Base-by-base conservation (phyloP, 768 basidiomycete species). In the Cystofilobasidium bisporidii region DNA sequence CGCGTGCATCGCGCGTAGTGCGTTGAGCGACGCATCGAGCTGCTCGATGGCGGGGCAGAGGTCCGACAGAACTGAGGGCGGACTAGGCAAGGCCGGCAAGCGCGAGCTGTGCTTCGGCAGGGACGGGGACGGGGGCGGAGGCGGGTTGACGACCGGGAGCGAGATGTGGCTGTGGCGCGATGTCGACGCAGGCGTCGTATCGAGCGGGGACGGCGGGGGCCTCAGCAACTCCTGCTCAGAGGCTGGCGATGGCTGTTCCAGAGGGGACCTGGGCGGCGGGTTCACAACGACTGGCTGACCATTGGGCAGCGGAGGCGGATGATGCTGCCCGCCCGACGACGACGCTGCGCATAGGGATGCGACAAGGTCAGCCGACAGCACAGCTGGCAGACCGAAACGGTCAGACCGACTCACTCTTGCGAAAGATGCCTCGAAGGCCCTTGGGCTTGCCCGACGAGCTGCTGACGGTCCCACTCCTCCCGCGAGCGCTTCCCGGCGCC, bases 31-130 rank as follows among this genome's bases (percentile, higher is more conserved):
- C 22, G 18, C 9, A 26, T 47, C 63, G 55, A 68, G 67, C 47
- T 68, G 67, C 26, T 50, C 40, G 33, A 68, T 50, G 5, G 61
- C 67, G 24, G 67, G 67, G 5, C 40, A 61, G 43, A 57, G 43
- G 61, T 63, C 60, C 53, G 57, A 33, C 53, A 56, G 28, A 14
- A 32, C 8, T 50, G 50, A 40, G 24, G 61, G 61, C 17, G n/a
- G 32, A 30, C 22, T 48, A 18, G n/a, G 33, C 24, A 11, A 45
- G n/a, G 17, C 48, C 32, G 59, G 33, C 10, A 59, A 26, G 18
- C 36, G 32, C 22, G 36, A 32, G 0, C 53, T 36, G 8, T 38
- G 24, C 24, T 26, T 20, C 9, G n/a, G 45, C 24, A 17, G 32
- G 43, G 43, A 17, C 22, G 45, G 47, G 0, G 65, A 32, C n/a